Percentiles rank a stretch among this genome's conserved stretches.
Conservation (phyloP, 2,329 filamentous ascomycete genomes). For the Botrytis tulipae region DNA sequence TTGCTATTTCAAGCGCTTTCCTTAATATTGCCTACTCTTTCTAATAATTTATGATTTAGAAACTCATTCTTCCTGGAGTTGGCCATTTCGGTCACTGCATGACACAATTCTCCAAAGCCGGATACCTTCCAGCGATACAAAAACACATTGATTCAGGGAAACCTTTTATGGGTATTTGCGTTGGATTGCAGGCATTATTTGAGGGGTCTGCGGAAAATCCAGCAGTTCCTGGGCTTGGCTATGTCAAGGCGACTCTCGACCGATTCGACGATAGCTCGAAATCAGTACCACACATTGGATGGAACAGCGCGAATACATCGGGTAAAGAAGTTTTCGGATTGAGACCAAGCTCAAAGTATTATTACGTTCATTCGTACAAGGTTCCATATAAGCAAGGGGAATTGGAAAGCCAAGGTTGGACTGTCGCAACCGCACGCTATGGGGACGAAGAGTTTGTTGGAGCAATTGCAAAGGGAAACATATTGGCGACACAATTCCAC, state of each 20-base stretch:
- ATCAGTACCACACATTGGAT: constrained; percentile 97
- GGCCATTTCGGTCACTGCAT: constrained; percentile 98
- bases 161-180: constrained; percentile 97
- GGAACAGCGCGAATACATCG: constrained; percentile 81
- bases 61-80: constrained; percentile 91
- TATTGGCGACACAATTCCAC: constrained; percentile 94
- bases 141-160: constrained; percentile 87
- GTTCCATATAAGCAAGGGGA: constrained; percentile 70
- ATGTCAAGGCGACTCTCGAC: constrained; percentile 69
- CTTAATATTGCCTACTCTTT: not conserved
- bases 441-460: constrained; percentile 88
- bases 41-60: constrained; percentile 50
- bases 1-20: not conserved
- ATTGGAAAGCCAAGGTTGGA: constrained; percentile 81
- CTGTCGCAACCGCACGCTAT: constrained; percentile 86
- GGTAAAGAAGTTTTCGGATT: constrained; percentile 72
- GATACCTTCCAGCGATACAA: constrained; percentile 79
- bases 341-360: constrained; percentile 84
- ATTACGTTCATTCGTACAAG: constrained; percentile 97
- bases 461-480: constrained; percentile 78
- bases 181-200: constrained; percentile 89
- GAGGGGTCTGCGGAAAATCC: constrained; percentile 79
- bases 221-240: constrained; percentile 67
- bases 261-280: constrained; percentile 77
- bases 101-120: constrained; percentile 75